Base-by-base conservation (phyloP, 2,329 filamentous ascomycete species). In the Erysiphe pulchra region DNA sequence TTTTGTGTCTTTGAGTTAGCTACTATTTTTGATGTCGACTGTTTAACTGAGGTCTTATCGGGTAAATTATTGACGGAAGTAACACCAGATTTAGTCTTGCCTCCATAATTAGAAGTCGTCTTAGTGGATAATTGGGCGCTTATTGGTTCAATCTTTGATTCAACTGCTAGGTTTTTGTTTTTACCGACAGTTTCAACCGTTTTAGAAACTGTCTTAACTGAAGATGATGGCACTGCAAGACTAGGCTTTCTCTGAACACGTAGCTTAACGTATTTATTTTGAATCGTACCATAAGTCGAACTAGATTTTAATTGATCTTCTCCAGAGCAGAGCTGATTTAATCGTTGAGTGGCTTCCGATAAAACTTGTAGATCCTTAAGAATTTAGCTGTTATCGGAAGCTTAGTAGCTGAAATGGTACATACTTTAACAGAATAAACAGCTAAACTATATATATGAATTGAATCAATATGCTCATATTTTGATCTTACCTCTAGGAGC, bases 381-480 rank as follows among this genome's bases (percentile, higher is more conserved):
- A 17, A 14, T 28, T 28, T 28, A 28, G 8, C 24, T 9, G 7
- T 28, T 28, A 28, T 28, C 4, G 7, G 24, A 28, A 28, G 8
- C 4, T 8, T 28, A 28, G n/a, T 7, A 28, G 5, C 24, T 28
- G 24, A 28, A 28, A 7, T 28, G 8, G 8, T 37, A 16, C 14
- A 37, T 61, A 73, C 77, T 59, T 77, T 78, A 14, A 85, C 65
- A 1, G 75, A 70, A 34, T 74, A 70, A 1, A 80, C 70, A 38
- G 81, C 76, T 16, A 95, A 57, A 55, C 85, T 93, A 63, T 95
- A 95, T 39, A 95, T 64, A 54, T 94, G 84, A 48, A 93, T 77
- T 0, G 82, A 80, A 0, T 68, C 69, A 46, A 93, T 73, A n/a
- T 73, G 65, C 43, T 80, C 69, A 52, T 87, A 92, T 14, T 72